phyloP scores from a whole-genome alignment of 805 yeast species.

The Yamadazyma insecticola region DNA sequence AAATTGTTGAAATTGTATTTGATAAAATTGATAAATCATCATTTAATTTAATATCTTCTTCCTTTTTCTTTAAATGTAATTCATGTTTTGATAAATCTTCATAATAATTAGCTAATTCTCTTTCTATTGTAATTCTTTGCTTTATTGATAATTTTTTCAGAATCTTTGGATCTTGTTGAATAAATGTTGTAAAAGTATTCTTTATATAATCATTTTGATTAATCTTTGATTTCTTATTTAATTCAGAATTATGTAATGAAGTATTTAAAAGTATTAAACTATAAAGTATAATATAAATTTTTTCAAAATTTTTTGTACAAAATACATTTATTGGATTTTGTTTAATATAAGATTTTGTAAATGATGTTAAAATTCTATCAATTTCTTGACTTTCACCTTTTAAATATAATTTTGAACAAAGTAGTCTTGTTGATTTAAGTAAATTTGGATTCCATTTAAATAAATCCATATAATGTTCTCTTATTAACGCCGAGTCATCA shows the following conservation, averaged over 20 bases:
- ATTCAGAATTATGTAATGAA: conserved; percentile 58
- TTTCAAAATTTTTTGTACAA: conserved; percentile 48
- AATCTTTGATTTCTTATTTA: conserved; percentile 33
- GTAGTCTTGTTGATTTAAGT: conserved; percentile 49
- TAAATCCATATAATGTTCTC: conserved; percentile 42
- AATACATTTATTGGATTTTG: conserved; percentile 46
- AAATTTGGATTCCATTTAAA: conserved; percentile 49
- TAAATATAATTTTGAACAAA: conserved; percentile 66
- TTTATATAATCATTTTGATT: conserved; percentile 38
- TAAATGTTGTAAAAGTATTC: conserved; percentile 39
- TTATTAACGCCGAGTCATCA: conserved; percentile 34
- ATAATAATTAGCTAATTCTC: conserved; percentile 42
- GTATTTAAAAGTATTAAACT: conserved; percentile 71
- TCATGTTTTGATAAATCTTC: conserved; percentile 38
- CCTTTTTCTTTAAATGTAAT: conserved; percentile 30
- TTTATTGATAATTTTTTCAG: conserved; percentile 26
- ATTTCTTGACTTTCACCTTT: conserved; percentile 82
- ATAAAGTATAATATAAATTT: conserved; percentile 65
- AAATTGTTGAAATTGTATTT: too few relatives aligned
- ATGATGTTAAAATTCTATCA: conserved; percentile 65
- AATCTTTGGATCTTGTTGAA: conserved; percentile 26
- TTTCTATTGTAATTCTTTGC: conserved; percentile 39
- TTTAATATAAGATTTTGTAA: conserved; percentile 58
- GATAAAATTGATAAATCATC: not conserved
- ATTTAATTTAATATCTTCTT: conserved; percentile 1